phyloP scores from a whole-genome alignment of 2,329 filamentous ascomycete genomes.

The Colletotrichum paranaense region DNA sequence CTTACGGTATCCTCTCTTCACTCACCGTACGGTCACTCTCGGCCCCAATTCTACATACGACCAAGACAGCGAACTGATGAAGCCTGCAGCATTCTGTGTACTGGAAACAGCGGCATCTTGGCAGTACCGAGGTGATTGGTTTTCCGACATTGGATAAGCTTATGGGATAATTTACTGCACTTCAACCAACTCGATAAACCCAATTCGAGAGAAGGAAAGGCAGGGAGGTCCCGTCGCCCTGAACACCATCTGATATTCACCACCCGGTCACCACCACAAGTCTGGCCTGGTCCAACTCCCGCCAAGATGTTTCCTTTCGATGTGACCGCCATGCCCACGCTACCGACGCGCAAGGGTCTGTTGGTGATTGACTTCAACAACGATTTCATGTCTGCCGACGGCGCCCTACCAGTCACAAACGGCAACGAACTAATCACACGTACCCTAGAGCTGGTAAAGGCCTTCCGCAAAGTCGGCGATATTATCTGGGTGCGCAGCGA shows the following conservation, averaged over 20 bases:
- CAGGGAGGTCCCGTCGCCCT: background rate
- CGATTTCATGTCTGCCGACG: slow-evolving; percentile 80
- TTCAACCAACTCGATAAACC: background rate
- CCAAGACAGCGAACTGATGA: background rate
- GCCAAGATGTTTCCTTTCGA: slow-evolving; percentile 67
- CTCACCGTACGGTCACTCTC: no score
- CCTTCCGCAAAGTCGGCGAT: slow-evolving; percentile 77
- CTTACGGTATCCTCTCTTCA: no score
- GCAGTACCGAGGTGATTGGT: background rate
- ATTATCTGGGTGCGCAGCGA: slow-evolving; percentile 89
- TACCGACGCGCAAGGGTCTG: slow-evolving; percentile 75
- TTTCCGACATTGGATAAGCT: background rate
- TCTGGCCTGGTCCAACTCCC: background rate
- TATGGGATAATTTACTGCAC: background rate
- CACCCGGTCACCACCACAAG: background rate
- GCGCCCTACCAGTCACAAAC: slow-evolving; percentile 73
- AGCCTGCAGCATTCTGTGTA: background rate
- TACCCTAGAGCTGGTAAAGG: slow-evolving; percentile 73
- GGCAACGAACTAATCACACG: slow-evolving; percentile 75
- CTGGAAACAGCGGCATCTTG: background rate
- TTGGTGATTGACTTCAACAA: slow-evolving; percentile 90
- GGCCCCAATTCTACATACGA: background rate
- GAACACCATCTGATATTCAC: background rate
- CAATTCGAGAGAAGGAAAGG: background rate
- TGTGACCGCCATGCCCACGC: slow-evolving; percentile 63